Conservation (phyloP, 306 rosid species). For the Cicer yamashitae region DNA sequence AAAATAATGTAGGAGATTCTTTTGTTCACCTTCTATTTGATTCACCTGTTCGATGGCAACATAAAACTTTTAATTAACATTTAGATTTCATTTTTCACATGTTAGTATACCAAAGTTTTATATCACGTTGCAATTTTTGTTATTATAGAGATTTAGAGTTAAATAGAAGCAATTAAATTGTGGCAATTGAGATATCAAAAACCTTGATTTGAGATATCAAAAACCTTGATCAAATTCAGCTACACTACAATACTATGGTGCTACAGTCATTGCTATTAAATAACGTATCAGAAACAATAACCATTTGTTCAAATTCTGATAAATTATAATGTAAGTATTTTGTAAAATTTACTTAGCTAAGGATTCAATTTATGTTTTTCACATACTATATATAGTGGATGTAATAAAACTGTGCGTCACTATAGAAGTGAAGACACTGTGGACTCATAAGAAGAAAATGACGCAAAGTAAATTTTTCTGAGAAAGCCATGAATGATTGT, state of each 20-base stretch:
- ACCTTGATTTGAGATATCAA: no score
- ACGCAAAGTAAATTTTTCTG: slow-evolving; percentile 20
- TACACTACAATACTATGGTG: no score
- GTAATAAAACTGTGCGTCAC: slow-evolving; percentile 13
- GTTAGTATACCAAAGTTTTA: neutral
- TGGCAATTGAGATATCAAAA: no score
- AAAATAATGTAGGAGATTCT: slow-evolving; percentile 8
- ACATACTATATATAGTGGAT: slow-evolving; percentile 13
- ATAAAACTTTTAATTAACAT: neutral
- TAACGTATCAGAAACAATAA: no score
- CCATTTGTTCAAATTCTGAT: no score
- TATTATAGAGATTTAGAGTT: neutral
- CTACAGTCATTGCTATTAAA: no score
- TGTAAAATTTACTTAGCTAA: neutral
- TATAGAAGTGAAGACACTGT: neutral
- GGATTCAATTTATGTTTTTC: slow-evolving; percentile 8
- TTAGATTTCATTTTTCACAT: slow-evolving; percentile 11
- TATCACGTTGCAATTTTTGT: neutral
- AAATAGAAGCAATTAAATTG: neutral
- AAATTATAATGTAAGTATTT: no score
- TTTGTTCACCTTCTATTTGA: slow-evolving; percentile 16
- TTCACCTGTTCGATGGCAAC: slow-evolving; percentile 20
- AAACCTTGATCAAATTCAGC: no score
- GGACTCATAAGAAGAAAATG: slow-evolving; percentile 24
- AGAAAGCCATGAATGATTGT: slow-evolving; percentile 19